Evolutionary conservation across 2,329 filamentous ascomycete genomes (phyloP), one percentile per base, ranked within the genome.

Genomic region (Cladophialophora immunda): DNA sequence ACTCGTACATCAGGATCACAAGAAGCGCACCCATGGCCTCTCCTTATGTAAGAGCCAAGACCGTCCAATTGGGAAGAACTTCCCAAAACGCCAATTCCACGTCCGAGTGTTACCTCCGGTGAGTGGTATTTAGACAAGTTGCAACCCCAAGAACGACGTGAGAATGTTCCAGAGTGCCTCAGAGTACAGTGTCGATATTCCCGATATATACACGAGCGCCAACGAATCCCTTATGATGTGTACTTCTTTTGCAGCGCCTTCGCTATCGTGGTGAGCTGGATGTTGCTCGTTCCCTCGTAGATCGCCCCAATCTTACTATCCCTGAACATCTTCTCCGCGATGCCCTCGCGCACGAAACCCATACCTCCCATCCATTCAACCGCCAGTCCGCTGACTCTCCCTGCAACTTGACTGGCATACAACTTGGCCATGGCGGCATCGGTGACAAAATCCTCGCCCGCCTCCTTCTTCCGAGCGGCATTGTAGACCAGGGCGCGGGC

Each of bases 331-430:
- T 99, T 99, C 88, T 99, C 95, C 0, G 95, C 95, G 66, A 97
- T 89, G 0, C 95, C 95, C 80, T 99, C 95, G 53, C 95, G 85
- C 17, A 99, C 95, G 75, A 99, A 99, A 54, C 95, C 95, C 95
- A 99, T 98, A 52, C 95, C 95, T 56, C 95, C 95, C 94, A 98
- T 98, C 95, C 95, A 99, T 82, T 99, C 95, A 30, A 99, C 89
- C 0, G 94, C 95, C 57, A 91, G 86, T 6, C 94, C 89, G 63
- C 90, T 91, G 22, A 99, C 94, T 62, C 88, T 89, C 22, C 92
- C 92, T 0, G 95, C 95, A 34, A 99, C 93, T 81, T 99, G 95
- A 4, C 92, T 95, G 2, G 95, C 89, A 78, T 92, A 97, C 63
- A 99, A 86, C 85, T 99, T 99, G 62, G 95, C 95, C 95, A 99